phyloP scores from a whole-genome alignment of 164 flowering plant genomes.

The Litsea cubeba region DNA sequence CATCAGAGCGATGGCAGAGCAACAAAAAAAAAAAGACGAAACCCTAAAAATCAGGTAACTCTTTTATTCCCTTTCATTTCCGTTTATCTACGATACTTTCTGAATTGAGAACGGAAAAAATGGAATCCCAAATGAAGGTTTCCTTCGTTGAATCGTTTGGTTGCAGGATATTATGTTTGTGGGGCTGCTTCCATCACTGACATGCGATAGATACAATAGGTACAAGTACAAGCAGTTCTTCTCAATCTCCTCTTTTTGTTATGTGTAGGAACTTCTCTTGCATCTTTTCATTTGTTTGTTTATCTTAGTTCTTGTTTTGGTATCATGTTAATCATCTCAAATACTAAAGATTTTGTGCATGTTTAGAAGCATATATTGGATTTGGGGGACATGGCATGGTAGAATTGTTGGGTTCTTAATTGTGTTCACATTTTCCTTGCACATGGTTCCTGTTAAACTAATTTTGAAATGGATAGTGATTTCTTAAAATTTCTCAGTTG shows the following conservation, averaged over 20 bases:
- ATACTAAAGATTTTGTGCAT: neutral
- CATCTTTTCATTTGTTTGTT: neutral
- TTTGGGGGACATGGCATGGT: neutral
- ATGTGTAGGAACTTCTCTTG: neutral
- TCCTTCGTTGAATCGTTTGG: neutral
- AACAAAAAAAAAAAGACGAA: neutral
- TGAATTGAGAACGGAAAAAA: too few relatives aligned
- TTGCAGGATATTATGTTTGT: slow-evolving; percentile 7
- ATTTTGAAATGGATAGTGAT: too few relatives aligned
- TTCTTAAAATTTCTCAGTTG: too few relatives aligned
- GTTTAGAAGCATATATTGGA: neutral
- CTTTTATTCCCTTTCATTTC: neutral
- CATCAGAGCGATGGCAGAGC: neutral
- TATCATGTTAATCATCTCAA: neutral
- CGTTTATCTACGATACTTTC: too few relatives aligned
- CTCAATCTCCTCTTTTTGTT: neutral
- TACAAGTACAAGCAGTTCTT: neutral
- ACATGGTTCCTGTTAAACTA: too few relatives aligned
- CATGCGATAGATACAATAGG: neutral
- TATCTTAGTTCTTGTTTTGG: neutral
- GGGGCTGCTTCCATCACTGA: neutral
- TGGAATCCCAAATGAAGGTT: too few relatives aligned
- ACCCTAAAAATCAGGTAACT: neutral
- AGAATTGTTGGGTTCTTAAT: neutral
- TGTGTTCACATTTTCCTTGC: too few relatives aligned